phyloP scores from a whole-genome alignment of 139 green algal genomes.

The Raphidocelis subcapitata region DNA sequence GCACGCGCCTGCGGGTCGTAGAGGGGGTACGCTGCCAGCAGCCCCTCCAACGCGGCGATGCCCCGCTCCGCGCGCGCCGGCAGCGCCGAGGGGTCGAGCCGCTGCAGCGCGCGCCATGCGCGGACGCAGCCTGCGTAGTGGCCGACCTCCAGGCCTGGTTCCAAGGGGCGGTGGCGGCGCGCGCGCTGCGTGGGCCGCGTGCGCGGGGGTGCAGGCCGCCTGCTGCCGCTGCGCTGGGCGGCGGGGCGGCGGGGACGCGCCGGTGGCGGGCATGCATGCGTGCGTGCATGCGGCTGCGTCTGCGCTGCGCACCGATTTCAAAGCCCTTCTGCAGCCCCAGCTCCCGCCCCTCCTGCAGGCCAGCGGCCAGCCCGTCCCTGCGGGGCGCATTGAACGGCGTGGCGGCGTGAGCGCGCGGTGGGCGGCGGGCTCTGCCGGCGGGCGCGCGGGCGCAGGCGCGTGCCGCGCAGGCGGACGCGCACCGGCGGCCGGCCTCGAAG shows the following conservation, averaged over 20 bases:
- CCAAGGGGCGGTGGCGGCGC: background rate
- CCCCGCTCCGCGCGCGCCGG: constrained; percentile 35
- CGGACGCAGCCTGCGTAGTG: constrained; percentile 62
- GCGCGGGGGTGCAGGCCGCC: background rate
- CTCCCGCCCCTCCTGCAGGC: constrained; percentile 51
- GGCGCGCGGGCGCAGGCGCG: too few relatives aligned
- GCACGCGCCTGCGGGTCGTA: constrained; percentile 49
- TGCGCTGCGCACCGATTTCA: constrained; percentile 54
- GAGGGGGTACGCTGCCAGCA: constrained; percentile 50
- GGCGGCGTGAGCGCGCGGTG: too few relatives aligned
- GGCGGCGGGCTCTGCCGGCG: too few relatives aligned
- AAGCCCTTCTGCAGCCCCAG: constrained; percentile 77
- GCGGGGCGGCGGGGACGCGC: background rate
- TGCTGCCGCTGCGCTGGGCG: background rate
- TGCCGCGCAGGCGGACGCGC: too few relatives aligned
- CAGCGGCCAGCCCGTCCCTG: constrained; percentile 50
- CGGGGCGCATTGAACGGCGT: too few relatives aligned
- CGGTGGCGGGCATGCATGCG: background rate
- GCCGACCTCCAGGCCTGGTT: constrained; percentile 66
- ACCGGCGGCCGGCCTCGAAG: constrained; percentile 36
- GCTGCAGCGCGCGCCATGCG: constrained; percentile 39
- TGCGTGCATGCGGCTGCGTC: background rate
- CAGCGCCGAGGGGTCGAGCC: constrained; percentile 16
- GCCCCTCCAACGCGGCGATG: constrained; percentile 48
- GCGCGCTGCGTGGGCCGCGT: background rate